Evolutionary conservation across 352 stramenopile species (phyloP).

Genomic region (Pythium myriotylum): DNA sequence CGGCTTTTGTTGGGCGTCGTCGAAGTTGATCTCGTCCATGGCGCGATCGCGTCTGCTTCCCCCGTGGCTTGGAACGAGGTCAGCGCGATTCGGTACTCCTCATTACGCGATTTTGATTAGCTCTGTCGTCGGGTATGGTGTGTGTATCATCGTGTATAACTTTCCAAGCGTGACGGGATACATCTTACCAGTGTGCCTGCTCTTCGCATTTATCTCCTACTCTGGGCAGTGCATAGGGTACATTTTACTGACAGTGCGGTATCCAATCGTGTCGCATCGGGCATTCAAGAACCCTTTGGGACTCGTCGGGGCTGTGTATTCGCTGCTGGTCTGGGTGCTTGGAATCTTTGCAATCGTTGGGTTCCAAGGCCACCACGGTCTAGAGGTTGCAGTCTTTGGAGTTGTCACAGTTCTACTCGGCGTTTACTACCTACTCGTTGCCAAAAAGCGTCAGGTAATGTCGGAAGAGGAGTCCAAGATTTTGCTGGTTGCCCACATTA

Average conservation of each 20-base stretch:
- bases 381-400: constrained; percentile 11
- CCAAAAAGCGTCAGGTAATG: constrained; percentile 28
- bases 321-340: constrained; percentile 27
- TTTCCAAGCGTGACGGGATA: neutral
- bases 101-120: no score
- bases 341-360: constrained; percentile 21
- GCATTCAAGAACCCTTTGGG: constrained; percentile 32
- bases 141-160: constrained; percentile 9
- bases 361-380: constrained; percentile 23
- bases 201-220: constrained; percentile 31
- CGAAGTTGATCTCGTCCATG: constrained; percentile 25
- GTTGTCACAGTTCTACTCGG: constrained; percentile 4
- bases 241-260: constrained; percentile 24
- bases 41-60: constrained; percentile 1
- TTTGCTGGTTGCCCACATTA: constrained; percentile 23
- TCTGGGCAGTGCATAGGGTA: constrained; percentile 34
- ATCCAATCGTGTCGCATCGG: constrained; percentile 8
- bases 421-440: constrained; percentile 14
- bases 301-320: constrained; percentile 24
- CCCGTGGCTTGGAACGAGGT: no score
- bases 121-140: no score
- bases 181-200: constrained; percentile 26
- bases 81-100: no score
- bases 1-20: constrained; percentile 21
- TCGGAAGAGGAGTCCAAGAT: constrained; percentile 28